Evolutionary conservation across 345 rosid genomes (phyloP).

Genomic region (Linum trigynum): DNA sequence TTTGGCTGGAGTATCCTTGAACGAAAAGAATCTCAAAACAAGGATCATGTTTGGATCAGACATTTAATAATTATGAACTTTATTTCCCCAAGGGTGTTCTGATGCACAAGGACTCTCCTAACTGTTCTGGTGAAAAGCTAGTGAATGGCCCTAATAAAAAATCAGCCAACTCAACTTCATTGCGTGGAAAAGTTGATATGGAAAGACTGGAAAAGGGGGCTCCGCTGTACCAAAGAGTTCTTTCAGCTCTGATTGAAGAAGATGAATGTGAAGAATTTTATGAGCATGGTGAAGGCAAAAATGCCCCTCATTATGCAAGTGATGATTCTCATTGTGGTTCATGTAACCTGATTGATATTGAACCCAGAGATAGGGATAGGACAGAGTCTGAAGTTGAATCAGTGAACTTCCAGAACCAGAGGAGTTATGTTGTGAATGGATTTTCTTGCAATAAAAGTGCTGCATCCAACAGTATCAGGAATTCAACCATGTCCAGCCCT

Average conservation of each 20-base stretch:
- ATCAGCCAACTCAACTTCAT: conserved; percentile 29
- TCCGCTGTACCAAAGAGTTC: conserved; percentile 75
- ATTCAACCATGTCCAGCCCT: conserved; percentile 52
- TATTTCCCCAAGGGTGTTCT: conserved; percentile 36
- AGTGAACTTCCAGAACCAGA: conserved; percentile 57
- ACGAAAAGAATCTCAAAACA: not conserved
- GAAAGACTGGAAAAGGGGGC: conserved; percentile 51
- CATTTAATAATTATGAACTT: conserved; percentile 12
- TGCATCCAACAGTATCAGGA: conserved; percentile 51
- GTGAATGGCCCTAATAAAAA: conserved; percentile 33
- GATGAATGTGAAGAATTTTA: conserved; percentile 74
- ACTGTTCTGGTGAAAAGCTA: conserved; percentile 31
- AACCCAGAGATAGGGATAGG: conserved; percentile 73
- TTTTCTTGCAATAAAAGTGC: conserved; percentile 62
- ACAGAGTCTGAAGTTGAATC: conserved; percentile 95
- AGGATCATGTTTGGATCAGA: conserved; percentile 3
- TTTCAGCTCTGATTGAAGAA: conserved; percentile 89
- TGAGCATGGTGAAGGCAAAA: conserved; percentile 56
- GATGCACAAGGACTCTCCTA: conserved; percentile 32
- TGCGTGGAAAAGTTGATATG: conserved; percentile 39
- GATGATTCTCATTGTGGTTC: conserved; percentile 98
- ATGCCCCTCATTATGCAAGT: conserved; percentile 69
- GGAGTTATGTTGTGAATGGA: conserved; percentile 50
- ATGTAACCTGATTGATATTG: conserved; percentile 75
- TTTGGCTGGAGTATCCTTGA: conserved; percentile 3